These are phyloP conservation scores for Diplotaxis tenuifolia DNA, from an alignment of 345 rosid genomes.

Conservation along the genomic window DNA sequence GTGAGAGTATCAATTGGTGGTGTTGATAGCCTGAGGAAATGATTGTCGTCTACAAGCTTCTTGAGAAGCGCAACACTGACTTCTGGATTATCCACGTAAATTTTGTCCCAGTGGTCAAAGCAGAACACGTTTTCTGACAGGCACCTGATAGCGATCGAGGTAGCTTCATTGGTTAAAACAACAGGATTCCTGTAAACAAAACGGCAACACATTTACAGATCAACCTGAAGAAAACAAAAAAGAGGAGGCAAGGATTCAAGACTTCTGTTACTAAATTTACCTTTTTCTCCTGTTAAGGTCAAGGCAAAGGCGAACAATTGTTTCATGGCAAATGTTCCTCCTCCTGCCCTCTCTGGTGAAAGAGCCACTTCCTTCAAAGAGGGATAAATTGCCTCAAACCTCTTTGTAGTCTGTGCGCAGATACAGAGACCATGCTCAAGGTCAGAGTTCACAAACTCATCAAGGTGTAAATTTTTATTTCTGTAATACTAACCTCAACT, in stretches of 20 bases:
- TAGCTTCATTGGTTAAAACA: background rate
- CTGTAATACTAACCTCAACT: background rate
- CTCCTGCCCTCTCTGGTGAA: background rate
- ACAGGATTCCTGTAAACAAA: background rate
- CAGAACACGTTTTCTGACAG: background rate
- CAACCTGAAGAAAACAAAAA: background rate
- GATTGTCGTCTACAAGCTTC: background rate
- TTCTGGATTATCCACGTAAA: background rate
- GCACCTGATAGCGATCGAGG: background rate
- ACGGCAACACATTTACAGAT: background rate
- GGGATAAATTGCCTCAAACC: background rate
- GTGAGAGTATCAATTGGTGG: background rate
- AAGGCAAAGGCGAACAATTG: background rate
- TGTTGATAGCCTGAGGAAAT: background rate
- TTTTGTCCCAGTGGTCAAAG: background rate
- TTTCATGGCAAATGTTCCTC: background rate
- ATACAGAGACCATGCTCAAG: background rate
- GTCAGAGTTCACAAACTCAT: background rate
- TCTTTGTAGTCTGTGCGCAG: background rate
- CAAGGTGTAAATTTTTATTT: background rate
- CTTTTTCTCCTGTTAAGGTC: background rate
- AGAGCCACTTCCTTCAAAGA: background rate
- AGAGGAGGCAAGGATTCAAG: background rate
- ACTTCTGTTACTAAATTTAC: background rate
- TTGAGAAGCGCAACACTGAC: background rate